Base-by-base conservation (phyloP, 108 stramenopile genomes). In the Cyclotella atomus region DNA sequence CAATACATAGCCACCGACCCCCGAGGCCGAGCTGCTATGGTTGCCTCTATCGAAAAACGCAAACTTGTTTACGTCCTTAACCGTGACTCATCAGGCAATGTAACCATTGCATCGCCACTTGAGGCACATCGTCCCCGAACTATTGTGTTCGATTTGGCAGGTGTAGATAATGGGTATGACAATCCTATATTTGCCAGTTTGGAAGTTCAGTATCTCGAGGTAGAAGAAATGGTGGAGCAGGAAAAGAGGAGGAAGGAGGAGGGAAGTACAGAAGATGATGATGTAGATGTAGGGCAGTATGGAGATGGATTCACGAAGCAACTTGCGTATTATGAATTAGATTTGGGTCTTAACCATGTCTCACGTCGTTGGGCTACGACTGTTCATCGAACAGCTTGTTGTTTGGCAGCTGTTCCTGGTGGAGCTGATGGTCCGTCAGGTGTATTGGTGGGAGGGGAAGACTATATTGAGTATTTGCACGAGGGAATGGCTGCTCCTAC, bases 331-430 rank as follows among this genome's bases (percentile, higher is more conserved):
- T 99, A 99, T 80, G 98, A 99, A 79, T 85, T 98, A 30, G 99
- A 99, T 85, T 80, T 98, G 36, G 99, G 99, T 41, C 84, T 99
- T 50, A 99, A 99, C 83, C 99, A 99, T 75, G 99, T 99, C 21
- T 93, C 92, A 30, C 85, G 99, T 8, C 79, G 91, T 63, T 95
- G 91, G 91, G 91, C 94, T 0, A 75, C 77, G n/a, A 75, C 88
- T 36, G 73, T 83, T 9, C 89, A 86, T 28, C 38, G 84, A 10
- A 84, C 94, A 25, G 97, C 97, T 5, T 95, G 93, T 65, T 84
- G 91, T 68, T 60, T 99, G 20, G 91, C 96, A 8, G 84, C 96
- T 0, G 81, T 98, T 33, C 99, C 98, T 5, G 99, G 99, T 3
- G 97, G 96, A 17, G 84, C 74, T 28, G 91, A 91, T 71, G 97